These are phyloP conservation scores for Plasmodium relictum DNA, from an alignment of 169 alveolate species.

Conservation along the genomic window DNA sequence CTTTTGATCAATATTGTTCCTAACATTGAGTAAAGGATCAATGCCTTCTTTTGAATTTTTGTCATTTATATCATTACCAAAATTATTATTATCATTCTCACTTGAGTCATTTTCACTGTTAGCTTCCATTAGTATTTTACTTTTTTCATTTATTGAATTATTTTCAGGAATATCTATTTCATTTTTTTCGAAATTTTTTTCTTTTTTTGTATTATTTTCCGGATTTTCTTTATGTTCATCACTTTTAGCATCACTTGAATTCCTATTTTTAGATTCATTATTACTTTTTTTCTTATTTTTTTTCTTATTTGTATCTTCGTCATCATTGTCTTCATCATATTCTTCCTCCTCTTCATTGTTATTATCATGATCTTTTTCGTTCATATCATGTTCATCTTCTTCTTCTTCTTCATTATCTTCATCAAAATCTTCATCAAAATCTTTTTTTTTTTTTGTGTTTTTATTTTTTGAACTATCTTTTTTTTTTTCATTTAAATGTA, in stretches of 20 bases:
- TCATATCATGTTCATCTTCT: slow-evolving; percentile 18
- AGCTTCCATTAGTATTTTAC: slow-evolving; percentile 19
- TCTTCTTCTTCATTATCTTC: slow-evolving; percentile 34
- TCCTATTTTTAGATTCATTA: not conserved
- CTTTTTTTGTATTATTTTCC: not conserved
- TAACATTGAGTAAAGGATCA: not conserved
- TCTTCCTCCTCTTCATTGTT: slow-evolving; percentile 8
- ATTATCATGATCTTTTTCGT: slow-evolving; percentile 1
- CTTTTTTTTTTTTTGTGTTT: slow-evolving; percentile 12
- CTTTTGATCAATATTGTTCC: not conserved
- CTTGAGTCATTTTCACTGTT: not conserved
- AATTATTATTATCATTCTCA: slow-evolving; percentile 1
- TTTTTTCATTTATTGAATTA: not conserved
- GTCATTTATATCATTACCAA: not conserved
- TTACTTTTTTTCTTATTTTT: not conserved
- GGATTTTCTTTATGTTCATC: not conserved
- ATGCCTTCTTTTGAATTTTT: not conserved
- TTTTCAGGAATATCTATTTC: not conserved
- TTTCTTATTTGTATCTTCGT: not conserved
- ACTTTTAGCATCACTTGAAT: not conserved
- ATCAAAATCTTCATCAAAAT: slow-evolving; percentile 12
- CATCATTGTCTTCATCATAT: not conserved
- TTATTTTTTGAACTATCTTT: slow-evolving; percentile 18
- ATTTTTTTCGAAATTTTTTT: not conserved
- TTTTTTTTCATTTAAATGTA: slow-evolving; percentile 34